Evolutionary conservation across 306 rosid species (phyloP).

Genomic region (Alnus rubra): DNA sequence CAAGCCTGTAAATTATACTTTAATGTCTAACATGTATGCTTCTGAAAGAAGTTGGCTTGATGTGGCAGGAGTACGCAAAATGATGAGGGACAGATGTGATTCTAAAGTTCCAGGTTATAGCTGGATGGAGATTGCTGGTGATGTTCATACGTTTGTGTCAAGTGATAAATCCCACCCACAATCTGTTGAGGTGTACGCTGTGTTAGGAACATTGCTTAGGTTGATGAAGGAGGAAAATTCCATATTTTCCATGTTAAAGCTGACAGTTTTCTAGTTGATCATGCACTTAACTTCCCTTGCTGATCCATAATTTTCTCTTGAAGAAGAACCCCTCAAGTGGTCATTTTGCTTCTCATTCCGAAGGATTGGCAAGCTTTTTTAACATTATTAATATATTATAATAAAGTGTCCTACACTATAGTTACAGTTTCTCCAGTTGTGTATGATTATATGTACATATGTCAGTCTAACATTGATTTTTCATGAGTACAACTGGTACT

Average conservation of each 20-base stretch:
- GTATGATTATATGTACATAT: background rate
- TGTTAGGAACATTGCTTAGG: slow-evolving; percentile 42
- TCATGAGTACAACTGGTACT: background rate
- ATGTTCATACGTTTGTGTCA: slow-evolving; percentile 54
- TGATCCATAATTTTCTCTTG: background rate
- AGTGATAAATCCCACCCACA: slow-evolving; percentile 51
- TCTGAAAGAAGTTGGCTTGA: slow-evolving; percentile 61
- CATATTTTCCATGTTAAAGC: background rate
- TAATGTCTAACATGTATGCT: slow-evolving; percentile 68
- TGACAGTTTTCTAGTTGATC: slow-evolving; percentile 1
- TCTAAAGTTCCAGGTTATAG: slow-evolving; percentile 61
- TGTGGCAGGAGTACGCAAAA: slow-evolving; percentile 52
- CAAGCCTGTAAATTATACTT: slow-evolving; percentile 50
- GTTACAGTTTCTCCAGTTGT: background rate
- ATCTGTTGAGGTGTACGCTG: slow-evolving; percentile 37
- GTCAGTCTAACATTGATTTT: background rate
- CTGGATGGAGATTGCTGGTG: slow-evolving; percentile 62
- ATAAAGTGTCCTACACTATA: background rate
- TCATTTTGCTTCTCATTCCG: background rate
- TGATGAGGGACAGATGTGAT: slow-evolving; percentile 41
- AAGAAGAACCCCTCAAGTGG: background rate
- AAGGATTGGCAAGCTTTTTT: background rate
- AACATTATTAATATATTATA: background rate
- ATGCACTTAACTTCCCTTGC: background rate
- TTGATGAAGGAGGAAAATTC: slow-evolving; percentile 44